Evolutionary conservation across 192 early-diverging fungal genomes (phyloP), one percentile per base, ranked within the genome.

Genomic region (Backusella mclennaniae): DNA sequence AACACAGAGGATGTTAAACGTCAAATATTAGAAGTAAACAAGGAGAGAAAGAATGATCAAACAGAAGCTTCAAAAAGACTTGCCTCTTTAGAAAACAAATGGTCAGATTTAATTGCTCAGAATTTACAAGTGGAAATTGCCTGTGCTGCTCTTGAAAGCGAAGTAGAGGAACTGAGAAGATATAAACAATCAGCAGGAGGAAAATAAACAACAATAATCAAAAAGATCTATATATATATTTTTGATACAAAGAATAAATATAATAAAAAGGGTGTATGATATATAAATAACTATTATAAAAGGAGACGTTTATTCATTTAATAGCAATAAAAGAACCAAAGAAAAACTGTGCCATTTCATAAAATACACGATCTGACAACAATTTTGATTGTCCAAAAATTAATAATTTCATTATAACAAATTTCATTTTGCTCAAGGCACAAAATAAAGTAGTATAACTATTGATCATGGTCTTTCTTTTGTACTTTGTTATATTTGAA

Each of bases 41-140:
- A 82, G 29, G 78, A 87, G 39, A 72, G 88, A 26, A 87, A 87
- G 77, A 68, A 77, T n/a, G 85, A 87, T 44, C 88, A 89, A 29
- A 73, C 69, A 74, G 79, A 89, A 44, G 84, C 82, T 3, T 86
- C 83, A 15, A 76, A 71, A 42, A 72, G 83, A 21, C 66, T 89
- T 35, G 76, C 77, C 26, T 75, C 79, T 14, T 49, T 89, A 49
- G 86, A 89, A 39, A 77, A 84, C 56, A 86, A 87, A 63, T 89
- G 88, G 86, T 83, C 80, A 2, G 84, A 87, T 42, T 66, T 86
- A 36, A 83, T 87, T 59, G 86, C 84, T 35, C 79, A 84, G 33
- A 87, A 85, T 49, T 66, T 89, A 26, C 86, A 88, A 68, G 87
- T 88, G 0, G 87, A 88, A 38, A 79, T 88, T 26, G 87, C 85